phyloP scores from a whole-genome alignment of 1,139 yeast species.

The Dujonia santamariae region DNA sequence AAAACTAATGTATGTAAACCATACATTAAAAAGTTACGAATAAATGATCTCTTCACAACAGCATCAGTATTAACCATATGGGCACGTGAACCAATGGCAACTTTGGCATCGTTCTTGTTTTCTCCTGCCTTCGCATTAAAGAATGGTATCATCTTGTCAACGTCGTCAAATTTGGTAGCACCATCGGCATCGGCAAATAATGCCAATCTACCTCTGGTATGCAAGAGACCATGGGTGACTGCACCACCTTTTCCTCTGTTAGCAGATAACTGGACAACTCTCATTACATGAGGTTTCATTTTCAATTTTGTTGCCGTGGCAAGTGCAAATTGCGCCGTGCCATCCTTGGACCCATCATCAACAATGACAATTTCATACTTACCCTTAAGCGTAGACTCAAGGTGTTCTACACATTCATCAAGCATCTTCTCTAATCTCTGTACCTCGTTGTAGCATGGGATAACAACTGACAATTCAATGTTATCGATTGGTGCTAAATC shows the following conservation, averaged over 20 bases:
- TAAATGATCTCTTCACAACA: constrained; percentile 85
- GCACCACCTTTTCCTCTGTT: constrained; percentile 99
- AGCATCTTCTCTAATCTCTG: constrained; percentile 71
- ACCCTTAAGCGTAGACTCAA: constrained; percentile 32
- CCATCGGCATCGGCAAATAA: constrained; percentile 98
- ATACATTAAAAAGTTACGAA: constrained; percentile 90
- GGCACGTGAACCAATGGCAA: constrained; percentile 92
- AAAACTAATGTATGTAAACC: constrained; percentile 84
- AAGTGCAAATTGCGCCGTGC: constrained; percentile 72
- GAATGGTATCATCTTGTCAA: constrained; percentile 47
- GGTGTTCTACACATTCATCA: constrained; percentile 65
- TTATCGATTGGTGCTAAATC: constrained; percentile 19
- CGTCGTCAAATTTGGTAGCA: constrained; percentile 79
- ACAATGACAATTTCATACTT: constrained; percentile 78
- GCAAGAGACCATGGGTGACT: constrained; percentile 87
- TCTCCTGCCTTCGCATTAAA: constrained; percentile 22
- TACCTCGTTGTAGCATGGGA: constrained; percentile 91
- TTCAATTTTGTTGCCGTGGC: constrained; percentile 52
- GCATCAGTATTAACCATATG: constrained; percentile 97
- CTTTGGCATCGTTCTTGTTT: constrained; percentile 41
- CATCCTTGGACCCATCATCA: constrained; percentile 89
- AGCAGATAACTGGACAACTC: constrained; percentile 63
- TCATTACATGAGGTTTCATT: constrained; percentile 56
- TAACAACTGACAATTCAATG: constrained; percentile 66
- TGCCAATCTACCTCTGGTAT: constrained; percentile 67